phyloP scores from a whole-genome alignment of 192 early-diverging fungal genomes.

The Mycoemilia scoparia region DNA sequence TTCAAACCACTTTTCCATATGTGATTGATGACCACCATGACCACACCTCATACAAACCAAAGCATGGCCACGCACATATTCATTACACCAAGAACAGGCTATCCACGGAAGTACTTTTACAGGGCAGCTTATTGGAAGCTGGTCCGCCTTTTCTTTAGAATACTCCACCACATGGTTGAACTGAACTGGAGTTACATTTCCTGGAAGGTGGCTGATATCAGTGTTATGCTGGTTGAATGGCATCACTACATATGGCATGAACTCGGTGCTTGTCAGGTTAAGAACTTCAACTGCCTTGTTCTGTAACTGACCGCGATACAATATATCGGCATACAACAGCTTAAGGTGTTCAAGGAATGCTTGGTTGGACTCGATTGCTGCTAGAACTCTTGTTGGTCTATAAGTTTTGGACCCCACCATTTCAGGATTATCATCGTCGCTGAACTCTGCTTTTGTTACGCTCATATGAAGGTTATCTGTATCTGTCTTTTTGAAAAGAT shows the following conservation, averaged over 20 bases:
- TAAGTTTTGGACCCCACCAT: too few relatives aligned
- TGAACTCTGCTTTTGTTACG: too few relatives aligned
- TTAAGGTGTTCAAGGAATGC: conserved; percentile 26
- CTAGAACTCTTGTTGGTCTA: too few relatives aligned
- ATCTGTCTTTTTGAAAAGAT: too few relatives aligned
- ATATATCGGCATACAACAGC: conserved; percentile 16
- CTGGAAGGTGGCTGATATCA: too few relatives aligned
- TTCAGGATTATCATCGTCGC: too few relatives aligned
- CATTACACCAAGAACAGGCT: conserved; percentile 24
- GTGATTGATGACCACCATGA: conserved; percentile 27
- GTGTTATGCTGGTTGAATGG: conserved; percentile 23
- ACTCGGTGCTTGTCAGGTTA: conserved; percentile 9
- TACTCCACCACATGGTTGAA: background rate
- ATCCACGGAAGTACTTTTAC: conserved; percentile 8
- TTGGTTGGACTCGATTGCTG: too few relatives aligned
- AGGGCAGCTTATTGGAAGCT: background rate
- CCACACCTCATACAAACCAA: conserved; percentile 26
- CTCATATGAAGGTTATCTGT: too few relatives aligned
- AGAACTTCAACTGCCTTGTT: conserved; percentile 23
- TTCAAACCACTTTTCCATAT: conserved; percentile 25
- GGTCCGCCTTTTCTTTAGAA: background rate
- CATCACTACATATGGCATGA: conserved; percentile 12
- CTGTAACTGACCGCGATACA: conserved; percentile 22
- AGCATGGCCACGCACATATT: conserved; percentile 26
- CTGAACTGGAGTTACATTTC: conserved; percentile 6